Base-by-base conservation (phyloP, 495 filamentous ascomycete species). In the Polyplosphaeria fusca region DNA sequence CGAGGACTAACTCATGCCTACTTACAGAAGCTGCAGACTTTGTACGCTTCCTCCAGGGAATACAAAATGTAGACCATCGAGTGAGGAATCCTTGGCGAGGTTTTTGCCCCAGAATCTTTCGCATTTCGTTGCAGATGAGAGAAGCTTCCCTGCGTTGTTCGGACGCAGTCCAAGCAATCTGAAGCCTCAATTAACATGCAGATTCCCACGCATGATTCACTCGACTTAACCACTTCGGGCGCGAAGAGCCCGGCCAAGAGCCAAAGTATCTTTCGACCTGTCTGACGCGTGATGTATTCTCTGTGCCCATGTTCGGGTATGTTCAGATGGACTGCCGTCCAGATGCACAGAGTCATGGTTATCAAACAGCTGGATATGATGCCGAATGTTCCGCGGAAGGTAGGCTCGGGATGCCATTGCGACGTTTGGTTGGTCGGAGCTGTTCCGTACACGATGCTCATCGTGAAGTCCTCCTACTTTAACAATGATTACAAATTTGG, bases 281-380 rank as follows among this genome's bases (percentile, higher is more conserved):
- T 49, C 23, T 63, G 64, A 9, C 13, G 25, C 23, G 19, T 40
- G 3, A 48, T 3, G 9, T 45, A 19, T 4, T 43, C 26, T 5
- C 30, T 47, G 48, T 42, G n/a, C 13, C 18, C 39, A 1, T 28
- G 16, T n/a, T 53, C 48, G 13, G 70, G 58, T 13, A 77, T 52
- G 55, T 78, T 70, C 1, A 74, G 54, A 48, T 78, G 75, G 1
- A 78, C 55, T 3, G 74, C 70, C 7, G 73, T 73, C 69, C 73
- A 77, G 16, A 76, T 58, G 49, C 75, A 76, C 4, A 77, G 47
- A 1, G 52, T 26, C 3, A 74, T 54, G 1, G 72, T 78, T 14
- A 74, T 59, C 5, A 71, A 13, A 55, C 72, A 76, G 32, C 61
- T 71, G 2, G 48, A 65, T 4, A 76, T 37, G 4, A 78, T 60